Evolutionary conservation across 208 protist species (phyloP), one percentile per base, ranked within the genome.

Genomic region (Lotmaria passim): DNA sequence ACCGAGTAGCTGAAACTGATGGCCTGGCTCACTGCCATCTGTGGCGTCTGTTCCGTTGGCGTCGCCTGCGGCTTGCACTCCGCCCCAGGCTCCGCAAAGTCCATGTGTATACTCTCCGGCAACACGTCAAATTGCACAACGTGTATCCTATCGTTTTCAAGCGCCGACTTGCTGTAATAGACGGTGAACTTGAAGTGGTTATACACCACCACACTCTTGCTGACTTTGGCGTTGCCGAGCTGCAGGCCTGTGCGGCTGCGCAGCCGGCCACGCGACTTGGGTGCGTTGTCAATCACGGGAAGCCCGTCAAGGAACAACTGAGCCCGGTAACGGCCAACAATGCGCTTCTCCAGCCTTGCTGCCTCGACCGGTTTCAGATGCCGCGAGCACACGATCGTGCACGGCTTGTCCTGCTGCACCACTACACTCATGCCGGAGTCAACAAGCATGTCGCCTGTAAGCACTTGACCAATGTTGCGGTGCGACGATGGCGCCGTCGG

Each of bases 1-100:
- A 93, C 87, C 17, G 83, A 90, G 74, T 93, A 93, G 46, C 86
- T 80, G 55, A 70, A 93, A 0, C 65, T 41, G 36, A 88, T 83
- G 10, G 59, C 46, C n/a, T 53, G 7, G 14, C 14, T 24, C 14
- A 7, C 30, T 10, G 44, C 41, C 57, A 58, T 58, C 15, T 24
- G 11, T 15, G 34, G 24, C 21, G 52, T 56, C 48, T 73, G 68
- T 14, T 34, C 19, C 24, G 7, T 10, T 11, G n/a, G 21, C 7
- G 11, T 19, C 12, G 24, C 12, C 7, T 14, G 62, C 17, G 21
- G 39, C 56, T 12, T 11, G 23, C 39, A 77, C 1, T 11, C 14
- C 65, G 44, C 46, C 41, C 31, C 65, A 36, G 8, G 10, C 3
- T 65, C 34, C 12, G 51, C 39, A 38, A 75, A 51, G 17, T 28